These are phyloP conservation scores for Solanum megistacrolobum DNA, from an alignment of 257 asterid genomes.

Conservation along the genomic window DNA sequence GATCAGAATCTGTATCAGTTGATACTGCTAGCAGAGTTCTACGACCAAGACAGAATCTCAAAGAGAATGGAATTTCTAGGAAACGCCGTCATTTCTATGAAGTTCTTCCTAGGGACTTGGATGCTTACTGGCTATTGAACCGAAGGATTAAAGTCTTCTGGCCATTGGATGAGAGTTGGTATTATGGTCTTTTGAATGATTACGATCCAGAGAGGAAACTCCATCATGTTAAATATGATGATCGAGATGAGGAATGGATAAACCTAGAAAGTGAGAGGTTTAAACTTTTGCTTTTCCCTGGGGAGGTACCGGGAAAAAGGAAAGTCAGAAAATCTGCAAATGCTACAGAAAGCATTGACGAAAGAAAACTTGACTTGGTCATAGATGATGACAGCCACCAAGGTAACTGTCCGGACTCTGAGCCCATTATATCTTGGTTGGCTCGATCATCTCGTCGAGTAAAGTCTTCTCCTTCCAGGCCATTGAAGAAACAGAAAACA, in stretches of 20 bases:
- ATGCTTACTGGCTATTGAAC: slow-evolving; percentile 63
- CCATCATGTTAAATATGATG: slow-evolving; percentile 87
- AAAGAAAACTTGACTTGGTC: slow-evolving; percentile 27
- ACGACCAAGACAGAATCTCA: slow-evolving; percentile 64
- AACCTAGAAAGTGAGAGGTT: slow-evolving; percentile 78
- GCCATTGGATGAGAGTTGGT: slow-evolving; percentile 98
- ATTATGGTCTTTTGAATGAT: slow-evolving; percentile 65
- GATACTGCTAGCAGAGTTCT: slow-evolving; percentile 56
- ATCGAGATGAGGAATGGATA: slow-evolving; percentile 92
- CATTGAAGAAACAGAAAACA: slow-evolving; percentile 43
- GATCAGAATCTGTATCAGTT: slow-evolving; percentile 34
- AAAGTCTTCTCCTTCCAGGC: slow-evolving; percentile 46
- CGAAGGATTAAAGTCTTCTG: slow-evolving; percentile 78
- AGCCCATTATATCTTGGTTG: slow-evolving; percentile 89
- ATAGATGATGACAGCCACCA: slow-evolving; percentile 32
- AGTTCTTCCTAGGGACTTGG: slow-evolving; percentile 47
- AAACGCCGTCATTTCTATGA: slow-evolving; percentile 96
- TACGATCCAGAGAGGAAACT: slow-evolving; percentile 68
- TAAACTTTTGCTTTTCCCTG: slow-evolving; percentile 82
- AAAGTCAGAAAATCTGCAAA: slow-evolving; percentile 25
- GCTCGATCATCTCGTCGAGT: slow-evolving; percentile 69
- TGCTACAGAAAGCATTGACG: slow-evolving; percentile 12
- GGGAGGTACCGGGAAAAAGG: slow-evolving; percentile 61
- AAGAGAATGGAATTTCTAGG: slow-evolving; percentile 47
- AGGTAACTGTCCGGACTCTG: slow-evolving; percentile 55